These are phyloP conservation scores for Leishmania major DNA, from an alignment of 208 protist genomes.

Conservation along the genomic window DNA sequence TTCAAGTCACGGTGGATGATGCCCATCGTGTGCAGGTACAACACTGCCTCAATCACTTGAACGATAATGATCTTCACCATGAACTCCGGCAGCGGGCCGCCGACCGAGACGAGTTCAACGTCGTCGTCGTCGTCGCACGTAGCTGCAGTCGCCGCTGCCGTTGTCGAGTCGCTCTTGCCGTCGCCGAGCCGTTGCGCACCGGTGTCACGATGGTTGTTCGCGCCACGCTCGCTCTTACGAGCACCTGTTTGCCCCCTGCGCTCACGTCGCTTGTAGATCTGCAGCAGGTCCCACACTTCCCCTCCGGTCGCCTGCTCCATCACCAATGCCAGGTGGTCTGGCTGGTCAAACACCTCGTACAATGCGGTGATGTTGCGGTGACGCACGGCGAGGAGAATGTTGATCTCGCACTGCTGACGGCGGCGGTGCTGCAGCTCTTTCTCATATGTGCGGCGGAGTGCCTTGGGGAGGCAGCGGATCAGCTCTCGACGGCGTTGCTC, in stretches of 20 bases:
- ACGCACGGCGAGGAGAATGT: slow-evolving; percentile 60
- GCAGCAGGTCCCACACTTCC: slow-evolving; percentile 54
- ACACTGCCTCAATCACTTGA: slow-evolving; percentile 64
- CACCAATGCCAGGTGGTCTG: slow-evolving; percentile 58
- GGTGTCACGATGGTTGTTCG: background rate
- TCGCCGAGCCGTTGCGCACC: background rate
- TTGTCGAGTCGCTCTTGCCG: background rate
- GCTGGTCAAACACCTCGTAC: slow-evolving; percentile 67
- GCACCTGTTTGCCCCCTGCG: background rate
- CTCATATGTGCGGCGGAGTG: slow-evolving; percentile 40
- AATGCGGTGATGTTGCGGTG: slow-evolving; percentile 67
- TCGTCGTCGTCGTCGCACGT: slow-evolving; percentile 11
- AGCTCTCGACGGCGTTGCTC: slow-evolving; percentile 33
- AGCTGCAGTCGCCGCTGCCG: slow-evolving; percentile 12
- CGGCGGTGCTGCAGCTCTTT: slow-evolving; percentile 46
- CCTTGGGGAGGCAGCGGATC: slow-evolving; percentile 29
- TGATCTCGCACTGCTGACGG: slow-evolving; percentile 75
- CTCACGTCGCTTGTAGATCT: slow-evolving; percentile 27
- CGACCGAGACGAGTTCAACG: slow-evolving; percentile 23
- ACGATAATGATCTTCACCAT: slow-evolving; percentile 62
- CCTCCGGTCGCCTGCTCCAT: slow-evolving; percentile 81
- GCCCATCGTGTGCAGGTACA: slow-evolving; percentile 93
- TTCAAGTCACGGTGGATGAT: slow-evolving; percentile 99
- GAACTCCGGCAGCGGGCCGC: slow-evolving; percentile 62
- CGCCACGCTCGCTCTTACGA: background rate